Percentiles rank a stretch among this genome's conserved stretches.
Evolutionary conservation across 2,329 filamentous ascomycete species (phyloP).

Genomic region (Simplicillium sp.): DNA sequence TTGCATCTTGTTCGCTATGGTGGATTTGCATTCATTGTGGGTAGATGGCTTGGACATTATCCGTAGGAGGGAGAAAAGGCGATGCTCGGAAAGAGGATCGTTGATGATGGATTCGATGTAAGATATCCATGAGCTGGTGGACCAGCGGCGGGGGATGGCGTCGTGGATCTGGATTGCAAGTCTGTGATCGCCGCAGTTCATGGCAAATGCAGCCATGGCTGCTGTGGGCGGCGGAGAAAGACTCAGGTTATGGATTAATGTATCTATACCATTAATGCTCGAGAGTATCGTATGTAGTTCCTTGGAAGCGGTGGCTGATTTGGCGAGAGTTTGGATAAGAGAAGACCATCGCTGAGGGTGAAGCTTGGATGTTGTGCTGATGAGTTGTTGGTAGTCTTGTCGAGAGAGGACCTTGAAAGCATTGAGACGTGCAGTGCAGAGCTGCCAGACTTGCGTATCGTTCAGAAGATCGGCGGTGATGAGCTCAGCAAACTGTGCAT

Average conservation of each 20-base stretch:
- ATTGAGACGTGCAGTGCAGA: background rate
- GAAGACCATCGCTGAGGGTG: background rate
- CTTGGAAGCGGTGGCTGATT: background rate
- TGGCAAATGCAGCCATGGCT: background rate
- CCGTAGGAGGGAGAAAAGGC: background rate
- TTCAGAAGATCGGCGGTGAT: background rate
- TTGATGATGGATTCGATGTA: background rate
- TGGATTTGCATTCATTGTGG: background rate
- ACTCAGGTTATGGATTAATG: background rate
- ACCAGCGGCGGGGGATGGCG: background rate
- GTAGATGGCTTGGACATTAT: background rate
- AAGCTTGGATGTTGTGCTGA: background rate
- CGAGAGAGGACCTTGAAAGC: background rate
- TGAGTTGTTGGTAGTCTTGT: background rate
- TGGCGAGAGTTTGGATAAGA: background rate
- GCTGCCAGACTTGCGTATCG: background rate
- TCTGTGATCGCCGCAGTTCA: background rate
- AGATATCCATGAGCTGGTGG: background rate
- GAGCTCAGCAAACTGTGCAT: too few relatives aligned
- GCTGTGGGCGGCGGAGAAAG: background rate
- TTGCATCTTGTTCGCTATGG: slow-evolving; percentile 11
- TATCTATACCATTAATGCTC: background rate
- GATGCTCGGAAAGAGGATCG: background rate
- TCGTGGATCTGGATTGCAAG: background rate
- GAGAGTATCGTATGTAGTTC: too few relatives aligned